Evolutionary conservation across 768 basidiomycete species (phyloP), one percentile per base, ranked within the genome.

Genomic region (Rhizopogon sp.): DNA sequence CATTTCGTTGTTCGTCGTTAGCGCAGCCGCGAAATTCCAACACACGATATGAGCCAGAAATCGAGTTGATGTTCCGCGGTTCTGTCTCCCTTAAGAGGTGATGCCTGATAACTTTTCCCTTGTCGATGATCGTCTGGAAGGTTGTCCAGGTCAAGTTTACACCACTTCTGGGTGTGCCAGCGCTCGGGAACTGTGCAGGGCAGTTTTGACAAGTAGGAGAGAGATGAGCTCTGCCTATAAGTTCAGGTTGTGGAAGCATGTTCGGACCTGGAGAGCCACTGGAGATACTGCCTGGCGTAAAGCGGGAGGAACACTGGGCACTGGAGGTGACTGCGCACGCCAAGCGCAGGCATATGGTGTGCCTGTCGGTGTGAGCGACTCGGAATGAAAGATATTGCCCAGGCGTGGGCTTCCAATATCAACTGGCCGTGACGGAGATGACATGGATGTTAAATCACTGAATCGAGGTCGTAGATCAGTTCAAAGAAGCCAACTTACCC

Each of bases 111-210:
- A 97, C 82, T 62, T 80, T 83, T 2, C 85, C 86, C 72, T 93
- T 97, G 65, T 94, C 90, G n/a, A n/a, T n/a, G n/a, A 58, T 91
- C 90, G 20, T 88, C 87, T 0, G 88, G 78, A 28, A 93, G 71
- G 25, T 78, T 81, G 20, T 88, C 86, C 14, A 88, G 63, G 57
- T 78, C 76, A 16, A 53, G 71, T 71, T 54, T 66, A 66, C 13
- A 64, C 71, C 53, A 65, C 70, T 64, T 10, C 56, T 60, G 4
- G 72, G 60, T 14, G 57, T 69, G 40, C 44, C 66, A 60, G 65
- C 64, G 57, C 35, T 56, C 46, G 63, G 43, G 11, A 73, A 70
- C 22, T 69, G 68, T 42, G 67, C 66, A n/a, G 76, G 71, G 43
- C 65, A 70, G 50, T 76, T 71, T 40, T 72, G 72, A 52, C 77